Base-by-base conservation (phyloP, 177 flowering plant genomes). In the Vitis hybrid region DNA sequence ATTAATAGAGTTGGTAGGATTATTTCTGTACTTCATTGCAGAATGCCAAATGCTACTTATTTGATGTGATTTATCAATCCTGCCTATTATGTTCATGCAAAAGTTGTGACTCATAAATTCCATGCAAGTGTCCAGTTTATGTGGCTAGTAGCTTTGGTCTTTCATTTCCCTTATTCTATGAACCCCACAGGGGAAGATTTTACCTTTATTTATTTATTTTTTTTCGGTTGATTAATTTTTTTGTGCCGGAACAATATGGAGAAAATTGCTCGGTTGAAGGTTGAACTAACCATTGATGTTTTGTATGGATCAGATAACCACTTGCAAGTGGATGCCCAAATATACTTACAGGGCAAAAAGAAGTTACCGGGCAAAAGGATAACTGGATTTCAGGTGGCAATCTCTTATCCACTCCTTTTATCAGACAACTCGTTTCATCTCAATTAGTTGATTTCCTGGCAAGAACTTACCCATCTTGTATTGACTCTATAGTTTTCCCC, bases 361-460 rank as follows among this genome's bases (percentile, higher is more conserved):
- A 93, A 84, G 77, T 74, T 74, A 16, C 64, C 86, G 16, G 68
- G 82, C 64, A 90, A 80, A 72, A 82, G 85, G 78, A 88, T 93
- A 71, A 90, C 88, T 67, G 92, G 98, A 54, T 87, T 93, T 84
- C 87, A 91, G 98, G 98, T 89, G 69, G 63, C 63, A 52, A 13
- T 26, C 6, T 57, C 29, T 18, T 15, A 12, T 34, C 49, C 19
- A 59, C 11, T 18, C 29, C n/a, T 51, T 59, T 31, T 57, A 7
- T 58, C 13, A 0, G 0, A 6, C 10, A 16, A 15, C 22, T 50
- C 10, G 51, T 26, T 12, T 49, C 51, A 68, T 29, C 18, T 29
- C 12, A 22, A 14, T 8, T 45, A 5, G 45, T 20, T n/a, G 59
- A 6, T 22, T 63, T 67, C 9, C 65, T 39, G 50, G 60, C 12